These are phyloP conservation scores for Babesia ovata DNA, from an alignment of 169 alveolate genomes.

Conservation along the genomic window DNA sequence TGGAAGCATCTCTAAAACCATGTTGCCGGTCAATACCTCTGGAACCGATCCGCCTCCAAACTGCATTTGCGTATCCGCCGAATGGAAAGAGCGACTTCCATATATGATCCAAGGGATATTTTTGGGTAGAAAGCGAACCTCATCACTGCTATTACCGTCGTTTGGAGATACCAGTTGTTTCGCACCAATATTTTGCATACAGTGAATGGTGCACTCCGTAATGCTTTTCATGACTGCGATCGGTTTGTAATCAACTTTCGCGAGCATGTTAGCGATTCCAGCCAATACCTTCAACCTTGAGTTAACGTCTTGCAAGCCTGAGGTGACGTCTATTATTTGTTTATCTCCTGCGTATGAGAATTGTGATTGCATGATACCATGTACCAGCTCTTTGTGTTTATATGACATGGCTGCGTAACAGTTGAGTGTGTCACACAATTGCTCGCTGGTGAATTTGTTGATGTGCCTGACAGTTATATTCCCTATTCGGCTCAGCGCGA, in stretches of 20 bases:
- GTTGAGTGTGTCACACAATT: conserved; percentile 24
- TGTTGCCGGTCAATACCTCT: conserved; percentile 11
- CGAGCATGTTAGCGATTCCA: conserved; percentile 38
- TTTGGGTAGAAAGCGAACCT: background rate
- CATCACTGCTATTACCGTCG: background rate
- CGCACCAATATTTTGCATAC: background rate
- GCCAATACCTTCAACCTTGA: conserved; percentile 9
- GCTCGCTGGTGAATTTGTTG: background rate
- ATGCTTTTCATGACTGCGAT: conserved; percentile 22
- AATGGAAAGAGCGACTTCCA: background rate
- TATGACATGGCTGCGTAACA: conserved; percentile 47
- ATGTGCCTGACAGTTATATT: conserved; percentile 11
- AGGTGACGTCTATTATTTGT: background rate
- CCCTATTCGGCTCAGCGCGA: conserved; percentile 37
- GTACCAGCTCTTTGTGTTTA: conserved; percentile 58
- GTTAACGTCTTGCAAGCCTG: background rate
- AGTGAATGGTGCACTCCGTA: background rate
- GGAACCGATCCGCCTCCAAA: background rate
- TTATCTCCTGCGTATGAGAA: background rate
- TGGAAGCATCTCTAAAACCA: conserved; percentile 19
- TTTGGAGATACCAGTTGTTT: background rate
- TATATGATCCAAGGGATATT: conserved; percentile 15
- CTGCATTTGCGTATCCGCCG: background rate
- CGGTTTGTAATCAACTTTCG: conserved; percentile 55
- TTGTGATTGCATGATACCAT: conserved; percentile 8